Base-by-base conservation (phyloP, 2,329 filamentous ascomycete genomes). In the Penicillium sp. region DNA sequence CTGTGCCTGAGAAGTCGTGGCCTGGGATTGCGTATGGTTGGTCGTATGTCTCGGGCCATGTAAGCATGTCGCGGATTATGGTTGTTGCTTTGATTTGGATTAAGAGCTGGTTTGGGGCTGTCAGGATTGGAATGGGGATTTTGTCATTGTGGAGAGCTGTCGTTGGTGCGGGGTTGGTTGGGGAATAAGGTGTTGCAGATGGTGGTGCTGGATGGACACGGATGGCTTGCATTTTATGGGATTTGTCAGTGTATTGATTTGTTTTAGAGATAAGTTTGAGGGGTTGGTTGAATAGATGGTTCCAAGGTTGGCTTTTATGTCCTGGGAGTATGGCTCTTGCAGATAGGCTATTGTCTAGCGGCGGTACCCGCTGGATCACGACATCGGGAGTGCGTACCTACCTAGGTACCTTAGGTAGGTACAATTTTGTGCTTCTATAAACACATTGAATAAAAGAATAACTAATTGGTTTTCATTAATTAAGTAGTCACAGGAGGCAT, bases 41-140 rank as follows among this genome's bases (percentile, higher is more conserved):
- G 2, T 23, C 8, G 55, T 73, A 73, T n/a, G 60, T 66, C 45
- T 73, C 70, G 9, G 68, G 67, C 68, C 65, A 70, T 36, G 54
- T 67, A 21, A 70, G 58, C 39, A 55, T 62, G 51, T 70, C 65
- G 2, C 65, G 58, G 49, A 65, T 55, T 44, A 69, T 58, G 36
- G 65, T 65, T 47, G 64, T 60, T 33, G 66, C 66, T 50, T 63
- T 60, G 23, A 70, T 60, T 13, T 60, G 62, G 41, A 68, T 54
- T 34, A 67, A 55, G 29, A 68, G 39, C 19, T 68, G 60, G 50
- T 55, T 64, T 29, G 60, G 59, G 15, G 49, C 29, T 45, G 46
- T 54, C 10, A 52, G 61, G 5, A 39, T 39, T 44, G 65, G 65
- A 27, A 67, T 61, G 21, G 65, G 65, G 47, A 68, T 57, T 25